These are phyloP conservation scores for Panicum hallii DNA, from an alignment of 202 grass and related monocot genomes.

Conservation along the genomic window DNA sequence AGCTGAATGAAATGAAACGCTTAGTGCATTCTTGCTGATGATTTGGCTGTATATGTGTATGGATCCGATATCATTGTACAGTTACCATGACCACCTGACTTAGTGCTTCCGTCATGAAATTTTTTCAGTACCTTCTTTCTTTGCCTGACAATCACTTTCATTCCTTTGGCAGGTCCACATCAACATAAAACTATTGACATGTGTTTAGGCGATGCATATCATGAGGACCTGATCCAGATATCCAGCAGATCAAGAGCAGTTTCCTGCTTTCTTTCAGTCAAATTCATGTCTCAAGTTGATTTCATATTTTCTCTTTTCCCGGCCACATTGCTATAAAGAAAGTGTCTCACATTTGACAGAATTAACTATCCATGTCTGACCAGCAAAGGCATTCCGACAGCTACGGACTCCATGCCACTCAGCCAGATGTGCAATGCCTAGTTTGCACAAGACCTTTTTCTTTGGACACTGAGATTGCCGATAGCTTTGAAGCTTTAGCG, in stretches of 20 bases:
- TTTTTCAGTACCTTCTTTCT: neutral
- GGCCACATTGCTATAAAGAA: neutral
- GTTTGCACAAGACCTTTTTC: conserved; percentile 78
- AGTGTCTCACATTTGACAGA: neutral
- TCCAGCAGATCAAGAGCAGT: neutral
- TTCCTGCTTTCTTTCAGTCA: neutral
- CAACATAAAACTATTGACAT: neutral
- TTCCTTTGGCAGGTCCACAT: conserved; percentile 41
- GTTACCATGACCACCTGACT: neutral
- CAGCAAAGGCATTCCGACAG: conserved; percentile 11
- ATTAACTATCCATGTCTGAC: neutral
- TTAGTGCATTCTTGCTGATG: too few species aligned
- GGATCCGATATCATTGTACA: neutral
- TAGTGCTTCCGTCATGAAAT: neutral
- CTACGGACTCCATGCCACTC: conserved; percentile 28
- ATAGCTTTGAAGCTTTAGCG: conserved; percentile 81
- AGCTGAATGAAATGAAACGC: neutral
- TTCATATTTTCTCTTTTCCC: neutral
- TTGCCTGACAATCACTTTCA: neutral
- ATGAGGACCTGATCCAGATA: conserved; percentile 12
- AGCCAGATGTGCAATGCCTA: conserved; percentile 67
- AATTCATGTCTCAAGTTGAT: neutral
- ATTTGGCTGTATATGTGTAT: neutral
- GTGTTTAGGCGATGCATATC: neutral
- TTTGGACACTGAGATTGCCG: conserved; percentile 69